A percentile compares a stretch with the other conserved stretches of the same genome.
Conservation (phyloP, 495 filamentous ascomycete species). For the Hypoxylon cercidicola region DNA sequence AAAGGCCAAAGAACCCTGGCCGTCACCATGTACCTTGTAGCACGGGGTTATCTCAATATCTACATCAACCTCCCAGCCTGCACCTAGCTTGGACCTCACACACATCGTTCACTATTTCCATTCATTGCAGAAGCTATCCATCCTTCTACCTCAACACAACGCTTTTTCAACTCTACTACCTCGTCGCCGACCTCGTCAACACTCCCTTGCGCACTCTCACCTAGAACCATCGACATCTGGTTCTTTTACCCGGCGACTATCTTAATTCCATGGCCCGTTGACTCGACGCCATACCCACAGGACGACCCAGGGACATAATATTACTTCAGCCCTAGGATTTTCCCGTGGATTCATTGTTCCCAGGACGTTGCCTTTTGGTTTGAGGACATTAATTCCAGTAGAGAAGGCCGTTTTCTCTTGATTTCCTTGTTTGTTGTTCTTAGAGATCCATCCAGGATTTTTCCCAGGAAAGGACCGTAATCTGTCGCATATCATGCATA, state of each 20-base stretch:
- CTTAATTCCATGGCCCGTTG: slow-evolving; percentile 40
- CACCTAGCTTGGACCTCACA: slow-evolving; percentile 38
- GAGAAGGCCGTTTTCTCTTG: slow-evolving; percentile 44
- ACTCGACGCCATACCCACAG: slow-evolving; percentile 38
- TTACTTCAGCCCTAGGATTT: slow-evolving; percentile 43
- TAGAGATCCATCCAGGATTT: slow-evolving; percentile 25
- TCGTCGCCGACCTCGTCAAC: slow-evolving; percentile 33
- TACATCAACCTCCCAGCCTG: slow-evolving; percentile 49
- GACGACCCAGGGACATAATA: slow-evolving; percentile 41
- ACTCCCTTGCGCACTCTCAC: slow-evolving; percentile 16
- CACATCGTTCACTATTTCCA: slow-evolving; percentile 39
- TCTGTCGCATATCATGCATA: slow-evolving; percentile 60
- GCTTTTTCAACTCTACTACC: slow-evolving; percentile 30
- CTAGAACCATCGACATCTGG: slow-evolving; percentile 25
- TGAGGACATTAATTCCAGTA: slow-evolving; percentile 39
- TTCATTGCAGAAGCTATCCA: slow-evolving; percentile 32
- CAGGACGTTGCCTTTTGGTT: slow-evolving; percentile 38
- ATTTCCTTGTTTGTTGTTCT: slow-evolving; percentile 41
- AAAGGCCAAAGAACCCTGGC: slow-evolving; percentile 37
- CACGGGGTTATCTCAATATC: slow-evolving; percentile 45
- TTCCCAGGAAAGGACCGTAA: slow-evolving; percentile 45
- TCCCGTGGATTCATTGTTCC: slow-evolving; percentile 41
- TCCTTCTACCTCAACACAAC: slow-evolving; percentile 30
- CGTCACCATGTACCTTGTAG: slow-evolving; percentile 1
- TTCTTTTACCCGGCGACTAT: slow-evolving; percentile 24